Base-by-base conservation (phyloP, 2,329 filamentous ascomycete genomes). In the Phialemoniopsis sp. region DNA sequence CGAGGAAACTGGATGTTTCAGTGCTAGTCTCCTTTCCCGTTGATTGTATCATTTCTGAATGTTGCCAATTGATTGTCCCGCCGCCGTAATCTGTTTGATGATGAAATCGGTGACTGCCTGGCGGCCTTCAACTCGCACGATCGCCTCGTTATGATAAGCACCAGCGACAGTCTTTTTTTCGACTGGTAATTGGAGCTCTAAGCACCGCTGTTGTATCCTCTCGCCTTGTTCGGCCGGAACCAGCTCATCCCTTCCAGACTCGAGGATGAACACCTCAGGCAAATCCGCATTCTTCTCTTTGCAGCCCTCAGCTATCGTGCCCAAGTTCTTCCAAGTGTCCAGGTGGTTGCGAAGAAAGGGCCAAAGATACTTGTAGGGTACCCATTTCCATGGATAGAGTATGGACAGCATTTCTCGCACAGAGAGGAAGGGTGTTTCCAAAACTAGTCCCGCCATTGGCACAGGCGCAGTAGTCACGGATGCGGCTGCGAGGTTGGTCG, bases 341-440 rank as follows among this genome's bases (percentile, higher is more conserved):
- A 81, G 60, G 31, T 77, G 73, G 43, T 74, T 89, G 48, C 84
- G 72, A 10, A 90, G 67, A 53, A 90, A 89, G 0, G 82, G 83
- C 69, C 80, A 79, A 0, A 91, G 68, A 54, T 90, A 80, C 34
- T 76, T 75, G 56, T 91, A 91, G 0, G 87, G 87, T 7, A 90
- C 65, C 85, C 86, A 90, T 49, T 77, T 85, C 50, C 89, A 84
- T 2, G 86, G 86, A 53, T 90, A 91, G 3, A 91, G 59, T 2
- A 77, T 79, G 32, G 76, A 64, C 6, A 91, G 67, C 84, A 91
- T 89, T 14, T 74, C 76, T 42, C 75, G 71, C 40, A 87, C 75
- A 32, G 79, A 86, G 1, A 82, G 75, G 46, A 89, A 89, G 0
- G 87, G 86, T 0, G 87, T 89, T 55, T 91, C 87, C 2, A 91